Conservation (phyloP, 495 filamentous ascomycete species). For the Darksidea phi region DNA sequence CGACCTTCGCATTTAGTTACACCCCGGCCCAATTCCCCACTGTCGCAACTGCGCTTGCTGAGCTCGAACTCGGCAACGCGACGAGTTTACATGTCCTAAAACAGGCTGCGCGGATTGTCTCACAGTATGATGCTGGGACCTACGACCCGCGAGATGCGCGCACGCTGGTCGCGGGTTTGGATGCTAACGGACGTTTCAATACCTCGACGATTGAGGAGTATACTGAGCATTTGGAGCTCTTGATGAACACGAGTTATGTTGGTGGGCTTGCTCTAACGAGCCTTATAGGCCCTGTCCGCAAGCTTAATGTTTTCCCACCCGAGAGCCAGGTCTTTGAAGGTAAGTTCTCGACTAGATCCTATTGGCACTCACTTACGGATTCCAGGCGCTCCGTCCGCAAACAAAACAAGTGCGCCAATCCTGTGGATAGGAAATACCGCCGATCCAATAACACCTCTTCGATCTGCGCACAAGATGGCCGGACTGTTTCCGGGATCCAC, state of each 20-base stretch:
- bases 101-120: background rate
- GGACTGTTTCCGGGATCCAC: background rate
- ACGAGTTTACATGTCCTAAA: constrained; percentile 1
- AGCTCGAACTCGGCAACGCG: constrained; percentile 56
- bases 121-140: background rate
- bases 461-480: constrained; percentile 48
- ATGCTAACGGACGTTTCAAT: constrained; percentile 50
- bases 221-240: background rate
- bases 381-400: constrained; percentile 46
- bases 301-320: background rate
- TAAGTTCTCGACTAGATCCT: background rate
- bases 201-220: constrained; percentile 45
- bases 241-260: background rate
- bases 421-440: constrained; percentile 55
- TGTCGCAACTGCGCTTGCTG: constrained; percentile 54
- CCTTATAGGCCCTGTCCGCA: background rate
- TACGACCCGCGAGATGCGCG: background rate
- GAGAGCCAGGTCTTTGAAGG: background rate
- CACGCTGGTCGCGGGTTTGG: constrained; percentile 36
- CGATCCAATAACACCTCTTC: constrained; percentile 57
- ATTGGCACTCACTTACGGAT: constrained; percentile 45
- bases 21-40: constrained; percentile 59
- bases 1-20: constrained; percentile 54
- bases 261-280: background rate
- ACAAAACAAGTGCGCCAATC: constrained; percentile 51